Percentiles rank a stretch among this genome's conserved stretches.
phyloP scores from a whole-genome alignment of 176 grass and related monocot genomes.

The Microstegium vimineum region DNA sequence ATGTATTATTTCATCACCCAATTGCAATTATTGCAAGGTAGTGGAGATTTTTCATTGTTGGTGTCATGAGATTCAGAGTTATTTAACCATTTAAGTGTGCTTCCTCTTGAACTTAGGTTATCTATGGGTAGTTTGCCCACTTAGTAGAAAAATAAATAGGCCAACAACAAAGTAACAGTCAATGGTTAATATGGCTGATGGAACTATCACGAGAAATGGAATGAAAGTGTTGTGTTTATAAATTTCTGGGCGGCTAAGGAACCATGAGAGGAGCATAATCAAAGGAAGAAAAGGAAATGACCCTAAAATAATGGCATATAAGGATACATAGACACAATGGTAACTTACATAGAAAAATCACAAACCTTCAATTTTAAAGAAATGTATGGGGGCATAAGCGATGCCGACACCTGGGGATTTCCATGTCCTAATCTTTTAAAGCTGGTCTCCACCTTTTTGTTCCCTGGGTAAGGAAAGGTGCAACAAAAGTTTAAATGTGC shows the following conservation, averaged over 20 bases:
- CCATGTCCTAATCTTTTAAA: slow-evolving; percentile 56
- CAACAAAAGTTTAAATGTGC: slow-evolving; percentile 32
- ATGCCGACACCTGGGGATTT: slow-evolving; percentile 56
- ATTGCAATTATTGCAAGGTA: background rate
- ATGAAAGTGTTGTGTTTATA: background rate
- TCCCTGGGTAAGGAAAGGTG: slow-evolving; percentile 46
- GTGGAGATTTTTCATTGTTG: background rate
- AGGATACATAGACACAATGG: background rate
- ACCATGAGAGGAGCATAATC: background rate
- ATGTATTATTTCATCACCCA: background rate
- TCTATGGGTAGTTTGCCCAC: background rate
- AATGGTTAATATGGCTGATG: background rate
- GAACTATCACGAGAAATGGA: background rate
- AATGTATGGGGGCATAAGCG: slow-evolving; percentile 28
- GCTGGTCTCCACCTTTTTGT: slow-evolving; percentile 50
- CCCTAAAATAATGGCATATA: background rate
- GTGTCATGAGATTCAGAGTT: background rate
- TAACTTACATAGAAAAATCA: no score
- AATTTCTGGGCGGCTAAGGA: background rate
- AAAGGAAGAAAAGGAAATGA: background rate
- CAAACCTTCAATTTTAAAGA: slow-evolving; percentile 27
- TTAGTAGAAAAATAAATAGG: background rate
- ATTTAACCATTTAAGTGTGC: background rate
- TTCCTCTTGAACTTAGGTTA: background rate
- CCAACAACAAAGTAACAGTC: background rate